These are phyloP conservation scores for Neurospora sp. DNA, from an alignment of 2,329 filamentous ascomycete genomes.

Conservation along the genomic window DNA sequence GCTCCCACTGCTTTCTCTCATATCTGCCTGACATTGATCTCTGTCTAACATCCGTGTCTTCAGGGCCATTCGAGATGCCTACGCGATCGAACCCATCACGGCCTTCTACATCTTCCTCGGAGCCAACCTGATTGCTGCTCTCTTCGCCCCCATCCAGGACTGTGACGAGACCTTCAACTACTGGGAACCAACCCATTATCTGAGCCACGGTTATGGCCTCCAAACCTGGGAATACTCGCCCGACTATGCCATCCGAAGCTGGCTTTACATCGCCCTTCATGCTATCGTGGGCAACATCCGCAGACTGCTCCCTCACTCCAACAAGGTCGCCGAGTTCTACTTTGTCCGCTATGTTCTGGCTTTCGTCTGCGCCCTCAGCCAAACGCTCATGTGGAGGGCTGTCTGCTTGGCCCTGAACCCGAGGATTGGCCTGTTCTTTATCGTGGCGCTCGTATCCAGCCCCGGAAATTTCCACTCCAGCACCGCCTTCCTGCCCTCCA, in stretches of 20 bases:
- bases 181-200: constrained; percentile 94
- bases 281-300: constrained; percentile 60
- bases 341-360: constrained; percentile 69
- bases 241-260: constrained; percentile 88
- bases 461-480: constrained; percentile 93
- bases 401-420: constrained; percentile 70
- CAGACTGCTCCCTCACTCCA: constrained; percentile 51
- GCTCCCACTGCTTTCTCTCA: not conserved
- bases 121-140: constrained; percentile 65
- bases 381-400: constrained; percentile 71
- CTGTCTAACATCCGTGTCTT: constrained; percentile 7
- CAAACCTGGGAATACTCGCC: constrained; percentile 99
- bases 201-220: constrained; percentile 82
- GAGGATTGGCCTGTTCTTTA: constrained; percentile 75
- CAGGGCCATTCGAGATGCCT: constrained; percentile 40
- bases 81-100: constrained; percentile 59
- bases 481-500: constrained; percentile 79
- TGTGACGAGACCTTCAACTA: constrained; percentile 99
- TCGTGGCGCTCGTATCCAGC: constrained; percentile 66
- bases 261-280: constrained; percentile 80
- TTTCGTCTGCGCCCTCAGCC: constrained; percentile 66
- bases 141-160: constrained; percentile 87
- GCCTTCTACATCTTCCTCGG: constrained; percentile 74
- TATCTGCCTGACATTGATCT: not conserved
- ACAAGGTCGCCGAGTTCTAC: constrained; percentile 73